phyloP scores from a whole-genome alignment of 345 rosid species.

The Populus nigra region DNA sequence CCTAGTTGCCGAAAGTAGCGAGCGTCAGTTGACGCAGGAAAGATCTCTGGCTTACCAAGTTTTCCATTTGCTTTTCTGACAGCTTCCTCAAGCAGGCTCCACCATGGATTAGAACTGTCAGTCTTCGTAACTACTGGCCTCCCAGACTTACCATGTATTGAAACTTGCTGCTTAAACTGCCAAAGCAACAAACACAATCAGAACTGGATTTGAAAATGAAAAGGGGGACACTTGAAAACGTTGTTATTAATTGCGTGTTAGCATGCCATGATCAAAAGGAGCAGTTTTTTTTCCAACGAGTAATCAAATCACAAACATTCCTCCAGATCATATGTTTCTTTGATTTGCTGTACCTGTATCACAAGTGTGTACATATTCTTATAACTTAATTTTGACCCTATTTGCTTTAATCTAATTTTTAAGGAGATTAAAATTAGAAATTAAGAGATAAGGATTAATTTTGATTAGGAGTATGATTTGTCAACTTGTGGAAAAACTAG shows the following conservation, averaged over 20 bases:
- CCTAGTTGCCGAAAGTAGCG: conserved; percentile 67
- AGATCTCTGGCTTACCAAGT: conserved; percentile 71
- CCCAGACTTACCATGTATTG: conserved; percentile 39
- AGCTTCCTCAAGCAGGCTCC: conserved; percentile 77
- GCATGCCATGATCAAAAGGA: not conserved
- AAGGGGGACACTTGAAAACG: not conserved
- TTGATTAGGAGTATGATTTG: too few relatives aligned
- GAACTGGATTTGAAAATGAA: not conserved
- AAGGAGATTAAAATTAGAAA: too few relatives aligned
- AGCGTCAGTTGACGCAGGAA: conserved; percentile 88
- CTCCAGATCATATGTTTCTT: not conserved
- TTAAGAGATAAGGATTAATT: too few relatives aligned
- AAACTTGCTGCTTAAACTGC: conserved; percentile 79
- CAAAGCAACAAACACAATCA: conserved; percentile 36
- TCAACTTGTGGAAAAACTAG: rapidly evolving
- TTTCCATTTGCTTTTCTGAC: conserved; percentile 68
- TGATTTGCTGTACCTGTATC: not conserved
- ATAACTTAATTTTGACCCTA: too few relatives aligned
- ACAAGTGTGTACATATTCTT: too few relatives aligned
- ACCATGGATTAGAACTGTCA: conserved; percentile 82
- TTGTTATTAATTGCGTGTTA: not conserved
- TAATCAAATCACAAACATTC: not conserved
- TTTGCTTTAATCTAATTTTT: too few relatives aligned
- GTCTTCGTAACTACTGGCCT: conserved; percentile 57
- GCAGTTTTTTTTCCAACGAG: not conserved